phyloP scores from a whole-genome alignment of 306 rosid species.

The Canavalia gladiata region DNA sequence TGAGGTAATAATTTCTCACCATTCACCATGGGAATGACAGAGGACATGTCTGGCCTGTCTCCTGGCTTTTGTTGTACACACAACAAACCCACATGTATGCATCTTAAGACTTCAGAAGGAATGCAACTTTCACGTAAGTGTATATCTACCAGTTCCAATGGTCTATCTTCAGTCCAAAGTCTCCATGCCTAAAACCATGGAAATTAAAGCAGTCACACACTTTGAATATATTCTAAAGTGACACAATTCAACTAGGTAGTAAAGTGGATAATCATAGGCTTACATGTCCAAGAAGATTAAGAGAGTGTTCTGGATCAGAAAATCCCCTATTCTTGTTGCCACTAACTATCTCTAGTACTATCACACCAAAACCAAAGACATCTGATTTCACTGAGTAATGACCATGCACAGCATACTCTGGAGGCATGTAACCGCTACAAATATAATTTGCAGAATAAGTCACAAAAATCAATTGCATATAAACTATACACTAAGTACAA shows the following conservation, averaged over 20 bases:
- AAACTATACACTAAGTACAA: not conserved
- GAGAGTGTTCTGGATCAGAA: constrained; percentile 1
- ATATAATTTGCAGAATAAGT: not conserved
- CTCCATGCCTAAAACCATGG: constrained; percentile 44
- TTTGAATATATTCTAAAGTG: not conserved
- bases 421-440: constrained; percentile 53
- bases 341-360: constrained; percentile 46
- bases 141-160: constrained; percentile 41
- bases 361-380: constrained; percentile 49
- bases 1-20: constrained; percentile 41
- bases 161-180: constrained; percentile 41
- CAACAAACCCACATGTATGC: constrained; percentile 35
- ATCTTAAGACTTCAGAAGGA: constrained; percentile 26
- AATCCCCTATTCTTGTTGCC: constrained; percentile 40
- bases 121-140: not conserved
- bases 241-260: too few relatives aligned
- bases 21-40: constrained; percentile 38
- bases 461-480: not conserved
- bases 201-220: not conserved
- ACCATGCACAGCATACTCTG: constrained; percentile 48
- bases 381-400: constrained; percentile 45
- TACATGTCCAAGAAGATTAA: constrained; percentile 49
- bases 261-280: not conserved
- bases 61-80: constrained; percentile 41
- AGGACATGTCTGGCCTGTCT: constrained; percentile 40